Evolutionary conservation across 2,329 filamentous ascomycete genomes (phyloP).

Genomic region (Whalleya microplaca): DNA sequence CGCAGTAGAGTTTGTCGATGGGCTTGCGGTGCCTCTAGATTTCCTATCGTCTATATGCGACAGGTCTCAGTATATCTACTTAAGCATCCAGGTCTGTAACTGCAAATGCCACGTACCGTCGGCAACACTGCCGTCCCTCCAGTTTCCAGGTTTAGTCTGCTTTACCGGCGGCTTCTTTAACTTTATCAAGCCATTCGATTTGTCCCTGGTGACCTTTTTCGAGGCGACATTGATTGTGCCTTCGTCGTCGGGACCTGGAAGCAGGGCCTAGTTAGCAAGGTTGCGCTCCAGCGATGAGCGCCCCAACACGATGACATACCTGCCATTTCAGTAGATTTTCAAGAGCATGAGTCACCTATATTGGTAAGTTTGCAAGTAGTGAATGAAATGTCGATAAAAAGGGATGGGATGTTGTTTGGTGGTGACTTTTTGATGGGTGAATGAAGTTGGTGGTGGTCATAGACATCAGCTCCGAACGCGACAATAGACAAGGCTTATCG

Average conservation of each 20-base stretch:
- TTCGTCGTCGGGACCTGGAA: slow-evolving; percentile 52
- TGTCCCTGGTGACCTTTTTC: slow-evolving; percentile 54
- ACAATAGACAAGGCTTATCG: not conserved
- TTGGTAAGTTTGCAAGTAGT: not conserved
- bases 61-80: slow-evolving; percentile 1
- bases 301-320: slow-evolving; percentile 18
- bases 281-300: slow-evolving; percentile 8
- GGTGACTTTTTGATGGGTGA: not conserved
- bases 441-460: not conserved
- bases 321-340: slow-evolving; percentile 28
- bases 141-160: slow-evolving; percentile 69
- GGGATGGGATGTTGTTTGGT: not conserved
- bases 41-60: slow-evolving; percentile 57
- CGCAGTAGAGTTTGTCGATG: slow-evolving; percentile 45
- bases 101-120: slow-evolving; percentile 53
- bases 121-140: slow-evolving; percentile 68
- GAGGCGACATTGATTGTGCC: slow-evolving; percentile 66
- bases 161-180: slow-evolving; percentile 67
- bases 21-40: slow-evolving; percentile 46
- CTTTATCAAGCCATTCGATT: slow-evolving; percentile 56
- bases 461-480: not conserved
- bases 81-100: not conserved
- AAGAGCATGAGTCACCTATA: not conserved
- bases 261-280: slow-evolving; percentile 19
- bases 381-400: not conserved